phyloP scores from a whole-genome alignment of 75 land plant species.

The Pinus tabuliformis region DNA sequence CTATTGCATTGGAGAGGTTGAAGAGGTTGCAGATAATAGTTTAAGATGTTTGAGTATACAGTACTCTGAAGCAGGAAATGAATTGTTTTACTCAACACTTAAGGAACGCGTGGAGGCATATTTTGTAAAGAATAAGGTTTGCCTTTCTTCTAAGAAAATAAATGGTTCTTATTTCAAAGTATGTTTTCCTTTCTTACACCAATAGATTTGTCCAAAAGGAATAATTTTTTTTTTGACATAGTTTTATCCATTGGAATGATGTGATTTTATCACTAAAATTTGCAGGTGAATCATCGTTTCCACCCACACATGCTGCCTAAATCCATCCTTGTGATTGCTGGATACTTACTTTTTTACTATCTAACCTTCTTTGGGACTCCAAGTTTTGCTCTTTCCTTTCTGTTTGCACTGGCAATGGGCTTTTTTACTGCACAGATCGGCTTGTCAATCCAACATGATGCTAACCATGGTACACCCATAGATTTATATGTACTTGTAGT shows the following conservation, averaged over 20 bases:
- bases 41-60: slow-evolving; percentile 15
- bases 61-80: slow-evolving; percentile 29
- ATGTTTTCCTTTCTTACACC: not conserved
- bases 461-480: slow-evolving; percentile 35
- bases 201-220: not conserved
- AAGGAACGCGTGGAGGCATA: slow-evolving; percentile 46
- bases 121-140: slow-evolving; percentile 34
- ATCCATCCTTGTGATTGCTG: slow-evolving; percentile 23
- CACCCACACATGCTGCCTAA: slow-evolving; percentile 50
- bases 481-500: not conserved
- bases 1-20: slow-evolving; percentile 41
- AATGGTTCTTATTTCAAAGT: not conserved
- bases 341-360: slow-evolving; percentile 34
- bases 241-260: not conserved
- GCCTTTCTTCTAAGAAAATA: not conserved
- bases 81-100: slow-evolving; percentile 32
- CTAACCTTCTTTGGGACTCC: slow-evolving; percentile 27
- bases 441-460: slow-evolving; percentile 48
- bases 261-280: not conserved
- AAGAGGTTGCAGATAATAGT: slow-evolving; percentile 20
- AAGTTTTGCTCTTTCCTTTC: slow-evolving; percentile 25
- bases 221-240: not conserved
- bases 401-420: slow-evolving; percentile 34
- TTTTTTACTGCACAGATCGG: slow-evolving; percentile 45
- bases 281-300: slow-evolving; percentile 39